Conservation (phyloP, 352 stramenopile genomes). For the Phytophthora melonis region DNA sequence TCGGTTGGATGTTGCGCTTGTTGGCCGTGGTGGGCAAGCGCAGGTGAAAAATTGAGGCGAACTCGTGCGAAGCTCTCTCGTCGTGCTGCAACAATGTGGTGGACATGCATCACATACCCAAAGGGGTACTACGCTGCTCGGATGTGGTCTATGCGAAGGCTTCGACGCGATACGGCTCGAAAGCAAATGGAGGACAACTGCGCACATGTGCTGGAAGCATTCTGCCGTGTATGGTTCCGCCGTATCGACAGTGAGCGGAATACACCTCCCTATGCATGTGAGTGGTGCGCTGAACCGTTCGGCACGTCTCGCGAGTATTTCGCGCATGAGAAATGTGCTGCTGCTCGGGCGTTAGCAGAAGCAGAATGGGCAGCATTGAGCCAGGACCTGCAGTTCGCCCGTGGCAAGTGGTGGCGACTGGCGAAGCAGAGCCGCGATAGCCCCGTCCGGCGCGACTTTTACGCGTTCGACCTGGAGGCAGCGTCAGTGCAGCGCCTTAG, state of each 20-base stretch:
- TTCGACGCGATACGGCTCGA: conserved; percentile 16
- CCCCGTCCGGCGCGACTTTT: conserved; percentile 2
- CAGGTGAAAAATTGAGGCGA: conserved; percentile 8
- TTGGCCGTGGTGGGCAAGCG: conserved; percentile 22
- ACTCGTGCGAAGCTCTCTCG: conserved; percentile 12
- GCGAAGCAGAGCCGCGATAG: conserved; percentile 4
- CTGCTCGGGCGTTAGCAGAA: conserved; percentile 21
- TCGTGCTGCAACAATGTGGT: conserved; percentile 19
- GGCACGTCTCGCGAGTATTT: conserved; percentile 32
- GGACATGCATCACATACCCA: conserved; percentile 22
- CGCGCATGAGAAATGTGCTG: conserved; percentile 32
- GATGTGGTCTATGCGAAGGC: conserved; percentile 12
- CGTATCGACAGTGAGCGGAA: conserved; percentile 22
- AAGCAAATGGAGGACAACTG: conserved; percentile 29
- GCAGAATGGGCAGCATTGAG: conserved; percentile 27
- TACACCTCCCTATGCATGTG: conserved; percentile 37
- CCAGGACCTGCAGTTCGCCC: conserved; percentile 26
- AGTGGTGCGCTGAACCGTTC: conserved; percentile 41
- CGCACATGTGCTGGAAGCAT: conserved; percentile 22
- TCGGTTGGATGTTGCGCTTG: conserved; percentile 1
- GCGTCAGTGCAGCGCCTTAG: conserved; percentile 25
- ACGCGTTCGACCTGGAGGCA: conserved; percentile 27
- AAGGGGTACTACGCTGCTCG: conserved; percentile 28
- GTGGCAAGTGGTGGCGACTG: conserved; percentile 12
- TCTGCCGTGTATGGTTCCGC: conserved; percentile 41